Evolutionary conservation across 192 early-diverging fungal genomes (phyloP), one percentile per base, ranked within the genome.

Genomic region (Spizellomyces punctatus): DNA sequence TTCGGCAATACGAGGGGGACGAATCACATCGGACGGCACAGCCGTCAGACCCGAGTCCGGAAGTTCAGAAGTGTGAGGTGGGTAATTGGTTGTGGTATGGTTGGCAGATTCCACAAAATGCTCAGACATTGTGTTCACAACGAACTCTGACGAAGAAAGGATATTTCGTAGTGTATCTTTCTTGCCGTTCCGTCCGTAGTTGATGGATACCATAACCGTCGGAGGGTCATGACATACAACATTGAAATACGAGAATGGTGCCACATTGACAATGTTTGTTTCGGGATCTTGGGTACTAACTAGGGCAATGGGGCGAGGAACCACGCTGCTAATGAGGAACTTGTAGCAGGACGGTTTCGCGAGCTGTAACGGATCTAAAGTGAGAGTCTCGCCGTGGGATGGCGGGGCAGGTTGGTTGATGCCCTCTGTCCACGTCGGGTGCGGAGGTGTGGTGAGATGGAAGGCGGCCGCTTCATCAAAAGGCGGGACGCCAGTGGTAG

Each of bases 121-220:
- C 70, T 85, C 83, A 1, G 66, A 74, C 57, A 85, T 75, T 46
- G 74, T 82, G 75, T 85, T 85, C 68, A 85, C 77, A 56, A 83
- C 82, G 59, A 82, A 83, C 57, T 85, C 47, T 6, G 67, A 65
- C 22, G 75, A 75, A 14, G 74, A 76, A 10, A 81, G 43, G 46
- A 83, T 76, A 59, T 85, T 85, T n/a, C 49, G 62, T 6, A 81
- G 71, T 27, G 83, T 85, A 61, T 85, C 83, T 63, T 85, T 85
- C 14, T 58, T 67, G 16, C 70, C 43, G 5, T 67, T 68, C 3
- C 77, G 67, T 16, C 71, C 63, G 45, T 80, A 73, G 49, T 79
- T 78, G 47, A 79, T 74, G 36, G 78, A 76, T 16, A 76, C 42
- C 70, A 80, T 76, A 3, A 84, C 19, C 17, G 82, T 75, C 21